Evolutionary conservation across 2,329 filamentous ascomycete genomes (phyloP).

Genomic region (Akanthomyces muscarius): DNA sequence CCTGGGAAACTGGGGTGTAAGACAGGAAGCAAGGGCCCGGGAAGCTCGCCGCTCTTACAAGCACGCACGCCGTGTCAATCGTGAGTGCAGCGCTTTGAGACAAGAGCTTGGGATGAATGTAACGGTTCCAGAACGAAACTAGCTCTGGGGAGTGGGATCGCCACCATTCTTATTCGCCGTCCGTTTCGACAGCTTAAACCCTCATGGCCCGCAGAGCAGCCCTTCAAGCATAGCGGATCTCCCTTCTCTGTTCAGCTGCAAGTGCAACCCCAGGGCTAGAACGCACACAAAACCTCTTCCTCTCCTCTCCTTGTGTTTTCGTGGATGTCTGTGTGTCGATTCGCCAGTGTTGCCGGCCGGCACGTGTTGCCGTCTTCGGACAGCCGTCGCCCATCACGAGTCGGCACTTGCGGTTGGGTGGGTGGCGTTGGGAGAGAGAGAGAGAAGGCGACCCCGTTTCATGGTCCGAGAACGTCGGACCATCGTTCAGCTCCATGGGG

Average conservation of each 20-base stretch:
- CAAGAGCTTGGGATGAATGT: background rate
- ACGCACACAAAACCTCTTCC: background rate
- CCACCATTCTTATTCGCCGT: background rate
- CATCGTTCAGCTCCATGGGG: conserved; percentile 5
- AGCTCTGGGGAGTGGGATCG: background rate
- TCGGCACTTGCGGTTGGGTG: background rate
- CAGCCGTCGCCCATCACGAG: background rate
- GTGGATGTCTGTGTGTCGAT: background rate
- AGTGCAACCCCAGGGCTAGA: background rate
- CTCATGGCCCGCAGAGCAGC: background rate
- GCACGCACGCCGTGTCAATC: background rate
- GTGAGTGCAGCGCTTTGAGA: background rate
- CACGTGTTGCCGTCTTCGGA: background rate
- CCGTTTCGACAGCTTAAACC: background rate
- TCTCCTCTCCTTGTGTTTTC: background rate
- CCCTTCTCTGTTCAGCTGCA: background rate
- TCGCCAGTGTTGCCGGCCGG: background rate
- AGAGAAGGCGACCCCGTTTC: background rate
- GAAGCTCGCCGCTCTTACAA: background rate
- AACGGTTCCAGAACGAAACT: background rate
- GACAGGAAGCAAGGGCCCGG: background rate
- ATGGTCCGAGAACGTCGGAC: conserved; percentile 3
- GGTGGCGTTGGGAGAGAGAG: background rate
- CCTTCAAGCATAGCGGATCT: background rate
- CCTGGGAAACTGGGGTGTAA: background rate